Percentiles rank a stretch among this genome's conserved stretches.
Evolutionary conservation across 768 basidiomycete genomes (phyloP).

Genomic region (Cystobasidium ongulense): DNA sequence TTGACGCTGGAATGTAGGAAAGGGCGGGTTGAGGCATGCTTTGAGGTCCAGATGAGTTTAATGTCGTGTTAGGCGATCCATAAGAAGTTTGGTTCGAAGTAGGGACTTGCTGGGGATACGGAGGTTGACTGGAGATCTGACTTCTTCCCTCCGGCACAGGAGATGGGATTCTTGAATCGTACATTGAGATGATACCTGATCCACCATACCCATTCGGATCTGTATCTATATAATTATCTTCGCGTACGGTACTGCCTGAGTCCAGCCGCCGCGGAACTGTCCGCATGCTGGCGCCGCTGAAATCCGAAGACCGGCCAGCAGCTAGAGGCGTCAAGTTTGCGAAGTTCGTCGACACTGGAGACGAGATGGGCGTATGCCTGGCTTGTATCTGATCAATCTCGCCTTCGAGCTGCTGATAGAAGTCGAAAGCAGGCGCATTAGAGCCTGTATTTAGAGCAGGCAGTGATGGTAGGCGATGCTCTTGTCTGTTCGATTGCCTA

Average conservation of each 20-base stretch:
- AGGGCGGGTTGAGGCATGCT: neutral
- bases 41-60: neutral
- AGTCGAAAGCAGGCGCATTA: neutral
- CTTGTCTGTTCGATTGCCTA: neutral
- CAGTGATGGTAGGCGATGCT: neutral
- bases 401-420: neutral
- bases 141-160: neutral
- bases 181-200: slow-evolving; percentile 20
- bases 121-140: neutral
- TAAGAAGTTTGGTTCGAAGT: neutral
- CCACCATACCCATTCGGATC: neutral
- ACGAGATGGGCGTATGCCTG: slow-evolving; percentile 12
- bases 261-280: neutral
- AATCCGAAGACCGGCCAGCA: neutral
- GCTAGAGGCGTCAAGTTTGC: neutral
- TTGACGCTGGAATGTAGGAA: neutral
- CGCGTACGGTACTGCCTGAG: neutral
- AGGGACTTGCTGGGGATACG: neutral
- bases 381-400: slow-evolving; percentile 22
- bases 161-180: neutral
- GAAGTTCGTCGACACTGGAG: neutral
- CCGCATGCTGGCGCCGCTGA: neutral
- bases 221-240: neutral
- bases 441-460: neutral
- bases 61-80: neutral